Evolutionary conservation across 2,329 filamentous ascomycete genomes (phyloP), one percentile per base, ranked within the genome.

Genomic region (Fusarium praegraminearum): DNA sequence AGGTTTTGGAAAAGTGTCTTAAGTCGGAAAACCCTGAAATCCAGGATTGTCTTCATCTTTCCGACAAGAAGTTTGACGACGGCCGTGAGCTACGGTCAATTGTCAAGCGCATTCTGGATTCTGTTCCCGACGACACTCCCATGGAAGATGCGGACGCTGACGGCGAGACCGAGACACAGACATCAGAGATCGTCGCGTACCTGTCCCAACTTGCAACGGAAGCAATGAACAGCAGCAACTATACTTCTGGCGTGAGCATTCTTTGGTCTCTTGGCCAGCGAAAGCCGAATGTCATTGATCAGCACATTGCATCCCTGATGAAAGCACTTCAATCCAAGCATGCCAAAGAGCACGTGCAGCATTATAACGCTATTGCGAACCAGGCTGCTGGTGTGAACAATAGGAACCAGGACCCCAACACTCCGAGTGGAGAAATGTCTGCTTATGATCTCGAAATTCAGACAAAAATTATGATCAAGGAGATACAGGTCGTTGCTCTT

Each of bases 301-400:
- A 93, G 63, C 96, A 99, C 76, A 94, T 98, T 57, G 84, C 87
- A 5, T 89, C 91, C 30, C 85, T 99, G 44, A 97, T 99, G 91
- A 98, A 97, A 79, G 93, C 93, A 0, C 87, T 99, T 72, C 95
- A 97, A 73, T 88, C 89, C 51, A 98, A 98, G 80, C 87, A 99
- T 71, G 94, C 94, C 1, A 91, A 96, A 73, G 96, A 99, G 70
- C 96, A 99, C 79, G 91, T 99, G 78, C 93, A 84, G 78, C 92
- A 90, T 73, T 93, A 91, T 72, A 86, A 87, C 32, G 84, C 86
- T 9, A 79, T 87, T 51, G 84, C 85, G 65, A 85, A 83, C 64
- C 83, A 89, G 73, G 78, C 82, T n/a, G 77, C 79, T 73, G 78
- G 80, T 69, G 57, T 79, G 69, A 78, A 80, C 73, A 67, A 82